Conservation (phyloP, 371 early-diverging fungal genomes). For the Mortierella sp. region DNA sequence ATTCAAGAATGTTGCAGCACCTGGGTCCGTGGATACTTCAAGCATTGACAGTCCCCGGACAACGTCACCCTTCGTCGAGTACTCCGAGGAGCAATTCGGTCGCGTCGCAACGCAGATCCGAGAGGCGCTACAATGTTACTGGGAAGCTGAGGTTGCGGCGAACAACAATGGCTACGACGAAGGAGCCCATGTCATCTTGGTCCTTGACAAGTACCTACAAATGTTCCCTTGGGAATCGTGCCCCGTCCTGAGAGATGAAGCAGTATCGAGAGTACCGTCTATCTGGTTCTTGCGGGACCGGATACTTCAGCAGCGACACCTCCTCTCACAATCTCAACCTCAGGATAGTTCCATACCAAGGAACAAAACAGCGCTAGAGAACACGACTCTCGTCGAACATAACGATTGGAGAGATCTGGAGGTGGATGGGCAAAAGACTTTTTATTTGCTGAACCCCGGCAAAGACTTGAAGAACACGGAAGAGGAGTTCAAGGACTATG, state of each 20-base stretch:
- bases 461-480: conserved; percentile 91
- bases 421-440: conserved; percentile 69
- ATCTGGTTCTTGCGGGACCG: conserved; percentile 80
- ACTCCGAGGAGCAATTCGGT: conserved; percentile 36
- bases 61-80: conserved; percentile 22
- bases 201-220: conserved; percentile 87
- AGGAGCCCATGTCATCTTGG: conserved; percentile 77
- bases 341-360: neutral
- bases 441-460: conserved; percentile 91
- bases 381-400: neutral
- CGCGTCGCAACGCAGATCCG: conserved; percentile 34
- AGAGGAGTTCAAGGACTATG: conserved; percentile 72
- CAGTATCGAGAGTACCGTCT: conserved; percentile 88
- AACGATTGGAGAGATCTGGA: conserved; percentile 59
- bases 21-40: neutral
- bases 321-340: neutral
- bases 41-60: neutral
- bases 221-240: conserved; percentile 90
- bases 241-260: conserved; percentile 73
- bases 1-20: conserved; percentile 60
- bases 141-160: conserved; percentile 55
- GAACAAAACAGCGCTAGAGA: neutral
- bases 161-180: conserved; percentile 54
- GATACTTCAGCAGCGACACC: conserved; percentile 57
- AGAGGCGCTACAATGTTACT: conserved; percentile 43